Conservation (phyloP, 2,329 filamentous ascomycete genomes). For the Ascocoryne sarcoides region DNA sequence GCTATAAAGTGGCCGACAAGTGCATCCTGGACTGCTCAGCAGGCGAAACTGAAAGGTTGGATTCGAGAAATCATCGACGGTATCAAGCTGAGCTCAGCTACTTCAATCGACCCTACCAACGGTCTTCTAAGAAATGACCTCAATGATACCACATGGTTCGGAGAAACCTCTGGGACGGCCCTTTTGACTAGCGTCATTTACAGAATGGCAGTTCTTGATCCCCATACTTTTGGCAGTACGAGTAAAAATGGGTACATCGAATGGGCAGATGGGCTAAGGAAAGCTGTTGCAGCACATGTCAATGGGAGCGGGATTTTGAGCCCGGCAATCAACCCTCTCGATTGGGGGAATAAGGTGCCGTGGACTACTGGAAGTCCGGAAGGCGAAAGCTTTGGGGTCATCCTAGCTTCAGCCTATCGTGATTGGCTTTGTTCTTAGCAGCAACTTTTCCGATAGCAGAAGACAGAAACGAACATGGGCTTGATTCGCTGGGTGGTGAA, state of each 20-base stretch:
- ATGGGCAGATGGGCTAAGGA: conserved; percentile 36
- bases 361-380: conserved; percentile 30
- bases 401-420: conserved; percentile 35
- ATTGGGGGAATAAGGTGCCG: conserved; percentile 29
- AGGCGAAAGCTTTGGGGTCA: conserved; percentile 35
- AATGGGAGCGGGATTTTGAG: conserved; percentile 31
- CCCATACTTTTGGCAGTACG: conserved; percentile 27
- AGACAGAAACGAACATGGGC: too few species aligned
- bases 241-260: too few species aligned
- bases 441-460: too few species aligned
- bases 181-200: conserved; percentile 37
- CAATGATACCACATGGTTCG: conserved; percentile 35
- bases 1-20: conserved; percentile 26
- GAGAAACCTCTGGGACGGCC: conserved; percentile 40
- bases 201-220: conserved; percentile 35
- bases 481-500: too few species aligned
- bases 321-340: conserved; percentile 35
- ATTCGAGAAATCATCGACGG: conserved; percentile 32
- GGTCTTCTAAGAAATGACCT: conserved; percentile 40
- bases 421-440: too few species aligned
- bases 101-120: too few species aligned
- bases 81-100: conserved; percentile 24
- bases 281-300: conserved; percentile 30
- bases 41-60: conserved; percentile 25
- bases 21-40: conserved; percentile 15